Conservation (phyloP, 1,284 basidiomycete genomes). For the Phellopilus nigrolimitatus region DNA sequence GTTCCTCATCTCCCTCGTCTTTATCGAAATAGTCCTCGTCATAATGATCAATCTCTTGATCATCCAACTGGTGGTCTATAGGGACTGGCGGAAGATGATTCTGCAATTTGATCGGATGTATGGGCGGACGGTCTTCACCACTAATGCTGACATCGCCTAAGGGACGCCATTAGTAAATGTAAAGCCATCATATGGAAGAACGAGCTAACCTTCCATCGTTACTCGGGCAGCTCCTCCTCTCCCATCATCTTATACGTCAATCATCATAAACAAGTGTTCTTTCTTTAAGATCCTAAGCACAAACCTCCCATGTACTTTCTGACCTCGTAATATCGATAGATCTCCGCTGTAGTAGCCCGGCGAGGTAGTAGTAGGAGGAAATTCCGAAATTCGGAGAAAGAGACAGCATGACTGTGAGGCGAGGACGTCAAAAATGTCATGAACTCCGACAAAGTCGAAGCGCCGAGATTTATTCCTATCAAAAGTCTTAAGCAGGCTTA, state of each 20-base stretch:
- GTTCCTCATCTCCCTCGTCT: slow-evolving; percentile 54
- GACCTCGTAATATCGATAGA: slow-evolving; percentile 83
- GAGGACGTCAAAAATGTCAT: slow-evolving; percentile 74
- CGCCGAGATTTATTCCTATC: slow-evolving; percentile 65
- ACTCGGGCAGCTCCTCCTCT: slow-evolving; percentile 67
- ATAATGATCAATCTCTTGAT: slow-evolving; percentile 36
- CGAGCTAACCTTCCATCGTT: slow-evolving; percentile 76
- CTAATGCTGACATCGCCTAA: slow-evolving; percentile 72
- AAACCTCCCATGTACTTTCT: slow-evolving; percentile 54
- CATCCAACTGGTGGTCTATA: too few species aligned
- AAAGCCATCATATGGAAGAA: slow-evolving; percentile 12
- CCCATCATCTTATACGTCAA: slow-evolving; percentile 50
- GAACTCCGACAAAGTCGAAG: slow-evolving; percentile 69
- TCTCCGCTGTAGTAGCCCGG: slow-evolving; percentile 76
- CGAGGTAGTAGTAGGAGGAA: slow-evolving; percentile 85
- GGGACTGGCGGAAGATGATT: slow-evolving; percentile 26
- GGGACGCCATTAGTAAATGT: slow-evolving; percentile 7
- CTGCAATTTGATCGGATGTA: slow-evolving; percentile 26
- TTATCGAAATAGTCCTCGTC: slow-evolving; percentile 40
- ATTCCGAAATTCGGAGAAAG: slow-evolving; percentile 85
- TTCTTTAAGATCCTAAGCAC: background rate
- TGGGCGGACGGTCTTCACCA: slow-evolving; percentile 59
- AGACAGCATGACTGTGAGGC: slow-evolving; percentile 63
- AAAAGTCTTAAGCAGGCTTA: slow-evolving; percentile 17
- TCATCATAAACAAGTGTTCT: background rate